Conservation (phyloP, 2,329 filamentous ascomycete genomes). For the Phoma sp. region DNA sequence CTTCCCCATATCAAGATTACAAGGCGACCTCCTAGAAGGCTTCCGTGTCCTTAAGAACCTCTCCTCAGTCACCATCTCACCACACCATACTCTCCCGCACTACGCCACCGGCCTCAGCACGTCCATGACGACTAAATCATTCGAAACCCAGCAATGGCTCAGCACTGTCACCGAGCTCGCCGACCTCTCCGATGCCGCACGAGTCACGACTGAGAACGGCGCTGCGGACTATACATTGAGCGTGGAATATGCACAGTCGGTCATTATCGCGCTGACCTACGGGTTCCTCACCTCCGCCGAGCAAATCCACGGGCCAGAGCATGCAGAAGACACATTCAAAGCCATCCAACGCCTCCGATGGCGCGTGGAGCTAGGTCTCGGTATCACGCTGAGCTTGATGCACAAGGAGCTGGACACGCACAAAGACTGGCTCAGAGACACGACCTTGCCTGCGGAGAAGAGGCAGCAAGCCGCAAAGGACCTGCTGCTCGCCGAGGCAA, state of each 20-base stretch:
- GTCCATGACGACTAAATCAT: slow-evolving; percentile 23
- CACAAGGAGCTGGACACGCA: slow-evolving; percentile 13
- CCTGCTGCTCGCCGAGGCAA: slow-evolving; percentile 32
- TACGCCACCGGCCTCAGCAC: slow-evolving; percentile 33
- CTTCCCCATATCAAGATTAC: slow-evolving; percentile 31
- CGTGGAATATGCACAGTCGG: slow-evolving; percentile 32
- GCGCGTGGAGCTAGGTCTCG: slow-evolving; percentile 36
- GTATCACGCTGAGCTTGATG: slow-evolving; percentile 26
- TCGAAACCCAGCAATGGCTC: slow-evolving; percentile 25
- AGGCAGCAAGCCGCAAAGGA: slow-evolving; percentile 22
- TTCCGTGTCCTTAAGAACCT: slow-evolving; percentile 38
- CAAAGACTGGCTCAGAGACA: slow-evolving; percentile 23
- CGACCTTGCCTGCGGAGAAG: not conserved
- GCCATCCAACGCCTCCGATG: slow-evolving; percentile 39
- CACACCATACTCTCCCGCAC: slow-evolving; percentile 28
- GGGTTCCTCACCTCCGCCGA: slow-evolving; percentile 42
- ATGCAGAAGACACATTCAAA: slow-evolving; percentile 14
- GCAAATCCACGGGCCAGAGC: slow-evolving; percentile 5
- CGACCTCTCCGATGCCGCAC: slow-evolving; percentile 28
- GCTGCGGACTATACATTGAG: slow-evolving; percentile 23
- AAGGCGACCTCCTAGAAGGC: slow-evolving; percentile 43
- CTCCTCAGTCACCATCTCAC: slow-evolving; percentile 25
- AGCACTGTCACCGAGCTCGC: slow-evolving; percentile 23
- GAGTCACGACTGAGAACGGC: slow-evolving; percentile 5
- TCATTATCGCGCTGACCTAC: slow-evolving; percentile 40